These are phyloP conservation scores for Physcomitrium patens DNA, from an alignment of 225 moss, liverwort and hornwort species.

Conservation along the genomic window DNA sequence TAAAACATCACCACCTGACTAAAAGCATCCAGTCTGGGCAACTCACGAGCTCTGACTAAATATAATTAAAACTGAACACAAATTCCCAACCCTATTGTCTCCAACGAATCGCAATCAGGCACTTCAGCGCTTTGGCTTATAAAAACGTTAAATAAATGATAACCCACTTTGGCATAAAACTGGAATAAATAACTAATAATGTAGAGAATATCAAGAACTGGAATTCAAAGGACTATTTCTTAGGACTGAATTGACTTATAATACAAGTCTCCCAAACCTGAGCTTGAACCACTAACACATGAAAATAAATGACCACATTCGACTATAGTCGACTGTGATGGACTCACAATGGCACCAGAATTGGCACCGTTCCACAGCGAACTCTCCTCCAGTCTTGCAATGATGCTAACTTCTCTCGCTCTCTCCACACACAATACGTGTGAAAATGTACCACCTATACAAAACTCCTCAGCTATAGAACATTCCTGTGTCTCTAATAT, in stretches of 20 bases:
- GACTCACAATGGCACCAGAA: conserved; percentile 36
- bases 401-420: conserved; percentile 23
- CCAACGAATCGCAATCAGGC: too few relatives aligned
- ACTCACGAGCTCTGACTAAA: too few relatives aligned
- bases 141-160: too few relatives aligned
- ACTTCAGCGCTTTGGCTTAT: too few relatives aligned
- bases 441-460: conserved; percentile 26
- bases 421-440: conserved; percentile 47
- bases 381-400: conserved; percentile 27
- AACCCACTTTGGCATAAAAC: too few relatives aligned
- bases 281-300: conserved; percentile 54
- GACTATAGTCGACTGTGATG: conserved; percentile 42
- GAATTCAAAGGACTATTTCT: conserved; percentile 8
- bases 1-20: too few relatives aligned
- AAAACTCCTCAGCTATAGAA: conserved; percentile 43
- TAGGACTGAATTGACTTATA: conserved; percentile 50
- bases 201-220: too few relatives aligned
- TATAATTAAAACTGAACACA: too few relatives aligned
- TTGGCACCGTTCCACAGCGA: conserved; percentile 20
- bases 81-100: too few relatives aligned
- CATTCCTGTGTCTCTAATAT: conserved; percentile 39
- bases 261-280: conserved; percentile 65
- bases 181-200: too few relatives aligned
- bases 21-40: too few relatives aligned
- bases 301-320: conserved; percentile 41